Evolutionary conservation across 345 rosid species (phyloP).

Genomic region (Syzygium aromaticum): DNA sequence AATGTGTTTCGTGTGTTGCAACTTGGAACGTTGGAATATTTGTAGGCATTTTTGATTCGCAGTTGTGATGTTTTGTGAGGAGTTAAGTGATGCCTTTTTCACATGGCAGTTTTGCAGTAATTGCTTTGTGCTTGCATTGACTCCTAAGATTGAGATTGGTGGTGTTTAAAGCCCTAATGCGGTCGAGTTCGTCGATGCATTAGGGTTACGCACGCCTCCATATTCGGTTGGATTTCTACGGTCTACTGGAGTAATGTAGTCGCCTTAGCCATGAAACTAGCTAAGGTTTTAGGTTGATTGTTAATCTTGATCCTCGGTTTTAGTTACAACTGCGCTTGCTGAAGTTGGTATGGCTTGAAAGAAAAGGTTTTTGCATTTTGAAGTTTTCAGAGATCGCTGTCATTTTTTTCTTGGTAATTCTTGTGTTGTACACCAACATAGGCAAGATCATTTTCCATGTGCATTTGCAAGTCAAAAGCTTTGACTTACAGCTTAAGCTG

Average conservation of each 20-base stretch:
- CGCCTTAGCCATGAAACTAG: neutral
- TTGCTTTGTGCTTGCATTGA: slow-evolving; percentile 8
- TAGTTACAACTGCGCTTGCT: neutral
- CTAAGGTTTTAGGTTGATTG: neutral
- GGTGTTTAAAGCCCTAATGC: slow-evolving; percentile 34
- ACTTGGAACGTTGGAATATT: neutral
- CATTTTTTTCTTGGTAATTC: neutral
- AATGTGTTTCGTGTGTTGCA: neutral
- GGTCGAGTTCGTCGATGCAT: slow-evolving; percentile 3
- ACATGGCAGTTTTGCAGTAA: slow-evolving; percentile 4
- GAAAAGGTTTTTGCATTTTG: neutral
- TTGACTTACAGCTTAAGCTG: neutral
- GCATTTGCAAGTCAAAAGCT: neutral
- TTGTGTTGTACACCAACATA: neutral
- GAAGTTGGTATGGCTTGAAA: neutral
- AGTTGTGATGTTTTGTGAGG: neutral
- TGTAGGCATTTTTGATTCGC: neutral
- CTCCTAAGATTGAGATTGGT: slow-evolving; percentile 12
- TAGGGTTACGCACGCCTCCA: slow-evolving; percentile 32
- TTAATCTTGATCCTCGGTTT: neutral
- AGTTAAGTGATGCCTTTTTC: neutral
- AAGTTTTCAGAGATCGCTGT: neutral
- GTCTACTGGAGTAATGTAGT: neutral
- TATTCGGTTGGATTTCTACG: neutral
- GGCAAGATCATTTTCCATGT: neutral